Conservation (phyloP, 2,329 filamentous ascomycete species). For the Parafenestella ontariensis region DNA sequence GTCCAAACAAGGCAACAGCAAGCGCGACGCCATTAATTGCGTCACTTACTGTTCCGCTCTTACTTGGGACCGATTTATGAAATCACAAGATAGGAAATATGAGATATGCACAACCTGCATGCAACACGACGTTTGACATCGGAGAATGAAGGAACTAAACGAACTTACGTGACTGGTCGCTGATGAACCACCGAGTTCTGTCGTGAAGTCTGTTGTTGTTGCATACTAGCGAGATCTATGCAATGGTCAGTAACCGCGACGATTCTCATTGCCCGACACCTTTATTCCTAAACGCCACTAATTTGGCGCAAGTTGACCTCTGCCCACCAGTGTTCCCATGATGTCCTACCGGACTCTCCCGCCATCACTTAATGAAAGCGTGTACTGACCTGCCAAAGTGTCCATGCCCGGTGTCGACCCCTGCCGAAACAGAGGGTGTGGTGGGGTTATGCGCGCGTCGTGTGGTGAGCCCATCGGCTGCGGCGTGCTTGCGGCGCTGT, state of each 20-base stretch:
- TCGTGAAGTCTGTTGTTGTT: slow-evolving; percentile 53
- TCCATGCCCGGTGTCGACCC: slow-evolving; percentile 58
- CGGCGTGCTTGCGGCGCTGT: slow-evolving; percentile 44
- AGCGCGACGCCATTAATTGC: slow-evolving; percentile 14
- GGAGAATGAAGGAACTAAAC: slow-evolving; percentile 1
- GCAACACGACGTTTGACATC: not conserved
- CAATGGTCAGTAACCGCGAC: slow-evolving; percentile 6
- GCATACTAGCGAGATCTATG: slow-evolving; percentile 56
- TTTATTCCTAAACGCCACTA: too few species aligned
- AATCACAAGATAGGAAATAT: not conserved
- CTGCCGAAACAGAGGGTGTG: slow-evolving; percentile 47
- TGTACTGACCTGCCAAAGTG: slow-evolving; percentile 53
- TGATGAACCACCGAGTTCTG: slow-evolving; percentile 43
- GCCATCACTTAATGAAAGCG: slow-evolving; percentile 14
- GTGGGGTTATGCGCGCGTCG: slow-evolving; percentile 44
- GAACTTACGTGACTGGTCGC: slow-evolving; percentile 47
- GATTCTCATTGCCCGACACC: not conserved
- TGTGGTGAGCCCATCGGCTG: slow-evolving; percentile 37
- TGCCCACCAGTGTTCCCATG: too few species aligned
- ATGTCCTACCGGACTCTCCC: not conserved
- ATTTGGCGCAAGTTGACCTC: not conserved
- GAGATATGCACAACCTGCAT: not conserved
- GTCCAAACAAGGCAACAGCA: slow-evolving; percentile 22
- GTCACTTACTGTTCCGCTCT: not conserved
- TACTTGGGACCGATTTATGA: too few species aligned